Conservation (phyloP, 192 early-diverging fungal genomes). For the Jimgerdemannia lactiflua region DNA sequence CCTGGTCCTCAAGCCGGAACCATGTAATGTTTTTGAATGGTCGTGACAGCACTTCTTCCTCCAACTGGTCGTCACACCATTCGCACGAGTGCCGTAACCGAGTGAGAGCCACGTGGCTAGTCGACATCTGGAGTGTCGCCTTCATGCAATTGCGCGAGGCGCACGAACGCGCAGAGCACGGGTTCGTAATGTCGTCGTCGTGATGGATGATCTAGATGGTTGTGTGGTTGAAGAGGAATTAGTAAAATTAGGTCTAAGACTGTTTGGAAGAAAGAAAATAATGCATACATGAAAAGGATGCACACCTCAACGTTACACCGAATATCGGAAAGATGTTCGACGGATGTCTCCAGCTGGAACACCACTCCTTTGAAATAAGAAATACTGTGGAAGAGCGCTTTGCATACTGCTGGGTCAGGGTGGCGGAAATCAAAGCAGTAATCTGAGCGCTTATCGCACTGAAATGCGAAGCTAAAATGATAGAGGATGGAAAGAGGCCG, state of each 20-base stretch:
- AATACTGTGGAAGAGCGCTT: background rate
- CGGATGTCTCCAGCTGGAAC: background rate
- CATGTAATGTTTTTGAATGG: background rate
- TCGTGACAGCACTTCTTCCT: background rate
- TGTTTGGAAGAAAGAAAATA: background rate
- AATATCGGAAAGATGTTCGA: background rate
- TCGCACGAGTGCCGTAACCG: background rate
- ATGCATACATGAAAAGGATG: background rate
- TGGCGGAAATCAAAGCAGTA: background rate
- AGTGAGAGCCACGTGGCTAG: background rate
- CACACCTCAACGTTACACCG: background rate
- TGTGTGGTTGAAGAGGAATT: too few species aligned
- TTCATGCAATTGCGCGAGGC: background rate
- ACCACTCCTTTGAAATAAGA: background rate
- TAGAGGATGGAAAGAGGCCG: background rate
- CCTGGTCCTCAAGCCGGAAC: background rate
- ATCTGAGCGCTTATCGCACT: background rate
- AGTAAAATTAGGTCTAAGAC: too few species aligned
- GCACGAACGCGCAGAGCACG: background rate
- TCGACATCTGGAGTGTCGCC: background rate
- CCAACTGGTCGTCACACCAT: background rate
- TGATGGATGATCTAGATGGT: too few species aligned
- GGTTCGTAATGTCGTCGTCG: background rate
- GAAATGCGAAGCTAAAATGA: background rate
- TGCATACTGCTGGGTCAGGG: background rate